Evolutionary conservation across 1,284 basidiomycete genomes (phyloP).

Genomic region (Moesziomyces aphidis): DNA sequence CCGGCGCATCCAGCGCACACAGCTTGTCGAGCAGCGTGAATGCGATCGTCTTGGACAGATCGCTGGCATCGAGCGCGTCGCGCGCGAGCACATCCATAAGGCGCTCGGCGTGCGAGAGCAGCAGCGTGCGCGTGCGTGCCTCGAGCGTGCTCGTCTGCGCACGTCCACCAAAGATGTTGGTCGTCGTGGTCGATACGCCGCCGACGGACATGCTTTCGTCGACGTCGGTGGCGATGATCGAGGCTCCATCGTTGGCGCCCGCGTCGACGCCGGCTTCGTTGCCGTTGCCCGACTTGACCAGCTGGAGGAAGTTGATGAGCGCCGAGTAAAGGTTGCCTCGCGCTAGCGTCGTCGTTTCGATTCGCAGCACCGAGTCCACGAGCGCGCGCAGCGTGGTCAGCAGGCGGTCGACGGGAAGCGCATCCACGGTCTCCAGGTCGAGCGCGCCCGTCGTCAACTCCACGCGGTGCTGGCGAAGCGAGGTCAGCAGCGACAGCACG

Average conservation of each 20-base stretch:
- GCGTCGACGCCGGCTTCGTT: conserved; percentile 34
- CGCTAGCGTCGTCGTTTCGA: conserved; percentile 84
- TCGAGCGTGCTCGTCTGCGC: conserved; percentile 71
- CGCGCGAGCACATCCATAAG: conserved; percentile 82
- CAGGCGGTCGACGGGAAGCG: conserved; percentile 75
- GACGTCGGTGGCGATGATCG: conserved; percentile 43
- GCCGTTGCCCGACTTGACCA: conserved; percentile 67
- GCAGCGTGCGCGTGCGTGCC: conserved; percentile 73
- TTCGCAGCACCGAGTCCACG: conserved; percentile 81
- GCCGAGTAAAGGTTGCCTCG: conserved; percentile 96
- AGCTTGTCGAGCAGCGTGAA: conserved; percentile 87
- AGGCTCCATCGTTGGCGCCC: conserved; percentile 50
- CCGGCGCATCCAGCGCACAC: conserved; percentile 67
- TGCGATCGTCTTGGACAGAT: conserved; percentile 95
- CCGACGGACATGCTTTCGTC: conserved; percentile 51
- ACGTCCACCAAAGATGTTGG: conserved; percentile 36
- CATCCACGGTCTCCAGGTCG: conserved; percentile 59
- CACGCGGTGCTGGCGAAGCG: conserved; percentile 70
- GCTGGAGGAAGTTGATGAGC: conserved; percentile 87
- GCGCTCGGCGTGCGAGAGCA: conserved; percentile 75
- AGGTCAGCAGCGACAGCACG: conserved; percentile 83
- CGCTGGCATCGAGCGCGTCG: conserved; percentile 92
- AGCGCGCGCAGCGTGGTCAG: conserved; percentile 80
- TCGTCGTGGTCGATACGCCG: conserved; percentile 39
- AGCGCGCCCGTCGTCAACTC: conserved; percentile 39